Evolutionary conservation across 371 early-diverging fungal species (phyloP), one percentile per base, ranked within the genome.

Genomic region (Gilbertella persicaria): DNA sequence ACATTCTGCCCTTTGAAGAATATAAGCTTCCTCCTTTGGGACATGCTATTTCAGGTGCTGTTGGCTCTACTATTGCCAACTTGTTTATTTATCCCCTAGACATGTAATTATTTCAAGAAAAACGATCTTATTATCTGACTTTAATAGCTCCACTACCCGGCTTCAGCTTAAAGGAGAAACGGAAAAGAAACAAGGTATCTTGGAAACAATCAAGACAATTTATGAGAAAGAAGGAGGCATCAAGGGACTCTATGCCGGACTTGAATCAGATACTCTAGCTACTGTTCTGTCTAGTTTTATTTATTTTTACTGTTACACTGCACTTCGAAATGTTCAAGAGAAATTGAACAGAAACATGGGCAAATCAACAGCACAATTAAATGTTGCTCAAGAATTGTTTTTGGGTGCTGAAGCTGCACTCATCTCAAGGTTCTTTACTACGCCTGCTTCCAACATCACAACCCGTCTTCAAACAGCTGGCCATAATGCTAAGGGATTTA

Each of bases 371-470:
- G 75, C 79, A 3, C 62, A 74, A 37, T 46, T 84, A 48, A 77
- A 78, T 41, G 65, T 75, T 5, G 60, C 77, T 20, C 84, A 84
- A 55, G 82, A 84, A 35, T 49, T 84, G 21, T 81, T 84, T 50
- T 53, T 84, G 39, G 84, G 84, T 4, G 82, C 84, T 7, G 84
- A 84, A 38, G 84, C 84, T 3, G 84, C 82, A 0, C 39, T 84
- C 17, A 71, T 84, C n/a, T 78, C 80, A 0, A 61, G 84, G 17
- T 68, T 84, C 39, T 84, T 81, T 39, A 84, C 84, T 0, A 74
- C 78, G 7, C 84, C 84, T 17, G 80, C 81, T 12, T 73, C 80
- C 56, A 80, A 81, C 24, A 66, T 84, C 3, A 81, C 82, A 14
- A 80, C 82, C 6, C 61, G 78, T 13, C 65, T 80, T 30, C 84